Percentiles rank a stretch among this genome's conserved stretches.
phyloP scores from a whole-genome alignment of 2,329 filamentous ascomycete species.

The Ophiostoma piceae region DNA sequence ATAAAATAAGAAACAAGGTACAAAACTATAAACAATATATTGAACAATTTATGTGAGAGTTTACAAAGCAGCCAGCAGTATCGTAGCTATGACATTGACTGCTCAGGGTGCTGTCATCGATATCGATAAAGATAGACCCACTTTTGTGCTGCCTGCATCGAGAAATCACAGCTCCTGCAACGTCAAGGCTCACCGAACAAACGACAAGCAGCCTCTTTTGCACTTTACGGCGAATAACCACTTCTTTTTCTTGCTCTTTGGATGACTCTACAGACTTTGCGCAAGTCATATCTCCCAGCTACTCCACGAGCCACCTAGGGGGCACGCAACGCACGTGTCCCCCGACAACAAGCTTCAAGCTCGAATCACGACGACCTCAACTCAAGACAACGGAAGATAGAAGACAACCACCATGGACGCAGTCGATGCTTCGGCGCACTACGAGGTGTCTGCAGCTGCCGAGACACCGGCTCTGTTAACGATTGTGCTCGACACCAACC shows the following conservation, averaged over 20 bases:
- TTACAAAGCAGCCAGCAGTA: neutral
- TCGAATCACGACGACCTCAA: neutral
- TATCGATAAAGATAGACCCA: neutral
- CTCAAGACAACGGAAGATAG: neutral
- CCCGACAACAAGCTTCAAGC: constrained; percentile 6
- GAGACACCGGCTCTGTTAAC: constrained; percentile 76
- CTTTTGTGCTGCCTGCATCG: neutral
- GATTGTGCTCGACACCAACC: constrained; percentile 93
- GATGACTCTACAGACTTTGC: neutral
- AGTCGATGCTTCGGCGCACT: constrained; percentile 57
- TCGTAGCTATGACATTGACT: neutral
- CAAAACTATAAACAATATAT: too few species aligned
- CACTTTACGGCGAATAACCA: neutral
- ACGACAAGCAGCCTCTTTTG: neutral
- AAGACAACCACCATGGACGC: constrained; percentile 40
- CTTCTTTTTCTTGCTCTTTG: too few species aligned
- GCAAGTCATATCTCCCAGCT: neutral
- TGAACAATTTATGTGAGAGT: neutral
- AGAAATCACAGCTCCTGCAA: constrained; percentile 8
- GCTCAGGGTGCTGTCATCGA: neutral
- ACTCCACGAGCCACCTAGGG: neutral
- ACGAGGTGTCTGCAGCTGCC: constrained; percentile 49
- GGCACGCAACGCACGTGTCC: constrained; percentile 15
- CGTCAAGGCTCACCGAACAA: neutral
- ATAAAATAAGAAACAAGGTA: too few species aligned